Percentiles rank a stretch among this genome's conserved stretches.
phyloP scores from a whole-genome alignment of 2,329 filamentous ascomycete species.

The Stagonosporopsis rhizophila region DNA sequence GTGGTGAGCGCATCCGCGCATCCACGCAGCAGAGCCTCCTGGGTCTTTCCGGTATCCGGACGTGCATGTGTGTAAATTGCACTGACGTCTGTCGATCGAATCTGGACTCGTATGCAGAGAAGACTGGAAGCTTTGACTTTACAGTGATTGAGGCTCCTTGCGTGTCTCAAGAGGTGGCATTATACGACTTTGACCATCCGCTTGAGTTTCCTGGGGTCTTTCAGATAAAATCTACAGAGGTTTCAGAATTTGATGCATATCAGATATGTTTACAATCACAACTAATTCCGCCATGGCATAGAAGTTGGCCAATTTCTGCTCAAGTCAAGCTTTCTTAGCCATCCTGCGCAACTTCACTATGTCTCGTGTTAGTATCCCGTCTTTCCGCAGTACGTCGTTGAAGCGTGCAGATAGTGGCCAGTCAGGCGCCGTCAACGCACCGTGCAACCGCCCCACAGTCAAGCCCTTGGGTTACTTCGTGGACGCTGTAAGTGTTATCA shows the following conservation, averaged over 20 bases:
- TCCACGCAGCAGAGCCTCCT: constrained; percentile 5
- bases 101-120: not conserved
- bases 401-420: not conserved
- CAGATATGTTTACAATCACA: not conserved
- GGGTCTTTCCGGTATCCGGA: not conserved
- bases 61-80: not conserved
- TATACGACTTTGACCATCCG: not conserved
- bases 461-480: not conserved
- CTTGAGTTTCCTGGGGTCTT: no score
- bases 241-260: no score
- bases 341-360: not conserved
- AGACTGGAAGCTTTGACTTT: not conserved
- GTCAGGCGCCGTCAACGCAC: not conserved
- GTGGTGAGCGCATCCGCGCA: not conserved
- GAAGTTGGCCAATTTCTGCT: not conserved
- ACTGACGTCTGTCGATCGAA: not conserved
- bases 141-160: not conserved
- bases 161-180: not conserved
- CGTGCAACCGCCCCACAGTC: not conserved
- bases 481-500: not conserved
- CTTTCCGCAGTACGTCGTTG: not conserved
- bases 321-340: not conserved
- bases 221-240: no score
- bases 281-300: not conserved
- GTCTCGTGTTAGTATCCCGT: not conserved